Evolutionary conservation across 257 asterid species (phyloP), one percentile per base, ranked within the genome.

Genomic region (Jacaranda copaia): DNA sequence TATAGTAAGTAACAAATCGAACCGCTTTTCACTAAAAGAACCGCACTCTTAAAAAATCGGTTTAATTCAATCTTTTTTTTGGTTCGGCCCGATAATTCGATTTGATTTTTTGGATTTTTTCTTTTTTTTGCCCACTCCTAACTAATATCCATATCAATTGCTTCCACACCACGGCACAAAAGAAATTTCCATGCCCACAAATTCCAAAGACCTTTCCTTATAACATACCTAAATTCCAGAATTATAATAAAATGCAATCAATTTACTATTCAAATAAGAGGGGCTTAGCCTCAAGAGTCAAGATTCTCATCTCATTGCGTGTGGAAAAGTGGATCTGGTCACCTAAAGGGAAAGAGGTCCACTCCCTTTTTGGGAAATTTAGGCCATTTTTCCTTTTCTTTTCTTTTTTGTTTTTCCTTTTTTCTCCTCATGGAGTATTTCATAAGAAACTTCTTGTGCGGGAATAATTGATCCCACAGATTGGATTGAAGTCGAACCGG

Each of bases 331-430:
- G 58, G 62, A 57, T 12, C 48, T 11, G 55, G 14, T 45, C 78
- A 20, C 72, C 65, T 68, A 48, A 58, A 60, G 15, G 53, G 49
- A 70, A 42, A 43, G 11, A 15, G 36, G 58, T 25, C 35, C 52
- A 39, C 57, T 59, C 75, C 70, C 64, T 67, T 56, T 42, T 74
- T 78, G 11, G 72, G 75, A 32, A 38, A 78, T 78, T 18, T n/a
- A 35, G 55, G 66, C 8, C 53, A 15, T 39, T 46, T 38, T 32
- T 25, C n/a, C n/a, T 15, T 49, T 59, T 73, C 7, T 43, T 40
- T 46, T 43, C 55, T 8, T 4, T 8, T 4, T 4, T 42, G 8
- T 4, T 13, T 11, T 13, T 3, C 15, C 13, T 0, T 51, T n/a
- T 56, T 57, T 73, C 4, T 35, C 60, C 58, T 43, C 56, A 11